Base-by-base conservation (phyloP, 208 protist species). In the Leishmania aethiopica region DNA sequence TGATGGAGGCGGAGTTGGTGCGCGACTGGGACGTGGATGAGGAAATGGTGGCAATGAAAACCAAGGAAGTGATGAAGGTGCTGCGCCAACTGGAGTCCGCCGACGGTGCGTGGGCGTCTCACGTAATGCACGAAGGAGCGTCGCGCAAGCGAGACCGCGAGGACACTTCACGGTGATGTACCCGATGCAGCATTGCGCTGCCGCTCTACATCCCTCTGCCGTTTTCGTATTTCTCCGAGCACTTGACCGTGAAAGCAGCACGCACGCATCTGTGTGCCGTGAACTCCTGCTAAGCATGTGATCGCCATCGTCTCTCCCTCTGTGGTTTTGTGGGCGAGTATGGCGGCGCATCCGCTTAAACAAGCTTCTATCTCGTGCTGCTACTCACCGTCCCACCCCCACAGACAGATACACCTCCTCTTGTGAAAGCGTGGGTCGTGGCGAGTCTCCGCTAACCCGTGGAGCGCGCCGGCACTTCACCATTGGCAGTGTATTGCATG, bases 21-120 rank as follows among this genome's bases (percentile, higher is more conserved):
- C 84, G 88, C 22, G 92, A 95, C 55, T 96, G 92, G 91, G 90
- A 96, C 71, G 88, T 97, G 32, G 89, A 94, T 55, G 88, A 84
- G 74, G 92, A 94, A 3, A 78, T 94, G 67, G 80, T 97, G 60
- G 67, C 37, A n/a, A 89, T 93, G 85, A 97, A 96, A 77, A 78
- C 80, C 53, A 47, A 51, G 42, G 94, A 97, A 40, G 86, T 95
- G 17, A 78, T 81, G 66, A 69, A 73, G 59, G 82, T 97, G 69
- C 80, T 97, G 76, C 53, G 71, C 40, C 78, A 91, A 69, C 79
- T 97, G 10, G 75, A 75, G 47, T 67, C 69, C 19, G 37, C 49
- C 47, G 55, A 66, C 66, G 37, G 66, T 32, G 40, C 19, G 51
- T 60, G 64, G 74, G 49, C 25, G 55, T 37, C n/a, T 37, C 49